These are phyloP conservation scores for Phytophthora pseudosyringae DNA, from an alignment of 352 stramenopile genomes.

Conservation along the genomic window DNA sequence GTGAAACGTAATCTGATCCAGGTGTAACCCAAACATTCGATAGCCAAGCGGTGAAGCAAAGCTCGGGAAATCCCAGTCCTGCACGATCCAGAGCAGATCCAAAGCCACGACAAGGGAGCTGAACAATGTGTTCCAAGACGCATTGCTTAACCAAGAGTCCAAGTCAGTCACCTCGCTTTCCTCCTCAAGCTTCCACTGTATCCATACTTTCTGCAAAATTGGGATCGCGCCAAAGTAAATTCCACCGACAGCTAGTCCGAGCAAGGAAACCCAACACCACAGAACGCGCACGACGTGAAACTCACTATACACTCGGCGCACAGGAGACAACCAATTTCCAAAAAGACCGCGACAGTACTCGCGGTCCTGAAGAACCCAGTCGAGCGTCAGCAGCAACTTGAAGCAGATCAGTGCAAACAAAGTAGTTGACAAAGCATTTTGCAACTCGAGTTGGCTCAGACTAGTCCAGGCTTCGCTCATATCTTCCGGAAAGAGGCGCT, in stretches of 20 bases:
- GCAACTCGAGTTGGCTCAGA: slow-evolving; percentile 38
- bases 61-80: slow-evolving; percentile 59
- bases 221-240: slow-evolving; percentile 38
- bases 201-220: slow-evolving; percentile 32
- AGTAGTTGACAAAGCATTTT: slow-evolving; percentile 39
- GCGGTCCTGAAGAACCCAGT: slow-evolving; percentile 52
- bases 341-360: slow-evolving; percentile 34
- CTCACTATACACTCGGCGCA: slow-evolving; percentile 34
- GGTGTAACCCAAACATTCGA: slow-evolving; percentile 49
- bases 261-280: slow-evolving; percentile 35
- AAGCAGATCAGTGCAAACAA: slow-evolving; percentile 50
- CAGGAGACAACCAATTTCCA: slow-evolving; percentile 34
- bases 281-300: slow-evolving; percentile 32
- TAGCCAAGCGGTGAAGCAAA: slow-evolving; percentile 43
- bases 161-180: slow-evolving; percentile 4
- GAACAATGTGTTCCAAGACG: slow-evolving; percentile 47
- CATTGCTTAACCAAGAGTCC: slow-evolving; percentile 42
- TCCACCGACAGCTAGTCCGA: slow-evolving; percentile 30
- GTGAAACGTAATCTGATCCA: slow-evolving; percentile 35
- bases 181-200: slow-evolving; percentile 26
- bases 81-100: slow-evolving; percentile 58
- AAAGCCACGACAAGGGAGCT: slow-evolving; percentile 43
- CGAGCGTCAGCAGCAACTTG: slow-evolving; percentile 50
- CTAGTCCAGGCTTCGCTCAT: slow-evolving; percentile 6
- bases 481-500: slow-evolving; percentile 26